phyloP scores from a whole-genome alignment of 2,329 filamentous ascomycete genomes.

The Penicillium sp. region DNA sequence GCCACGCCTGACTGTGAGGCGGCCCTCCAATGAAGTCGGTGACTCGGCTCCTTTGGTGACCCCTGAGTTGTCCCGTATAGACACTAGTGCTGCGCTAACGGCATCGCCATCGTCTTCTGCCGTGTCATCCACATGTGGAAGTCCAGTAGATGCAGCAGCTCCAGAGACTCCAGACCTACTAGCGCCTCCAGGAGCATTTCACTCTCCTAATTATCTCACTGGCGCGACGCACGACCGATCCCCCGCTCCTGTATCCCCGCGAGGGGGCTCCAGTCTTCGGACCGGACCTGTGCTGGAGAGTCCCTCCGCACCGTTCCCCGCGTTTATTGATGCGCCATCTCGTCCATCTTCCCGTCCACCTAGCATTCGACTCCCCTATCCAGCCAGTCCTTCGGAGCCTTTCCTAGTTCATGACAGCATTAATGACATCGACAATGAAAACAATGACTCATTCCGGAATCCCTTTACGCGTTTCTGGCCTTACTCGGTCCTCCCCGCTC shows the following conservation, averaged over 20 bases:
- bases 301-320: conserved; percentile 66
- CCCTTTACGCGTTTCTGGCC: conserved; percentile 74
- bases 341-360: conserved; percentile 49
- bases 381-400: conserved; percentile 35
- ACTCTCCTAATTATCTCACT: conserved; percentile 38
- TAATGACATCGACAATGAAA: conserved; percentile 41
- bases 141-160: conserved; percentile 27
- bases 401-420: conserved; percentile 32
- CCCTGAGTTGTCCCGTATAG: conserved; percentile 21
- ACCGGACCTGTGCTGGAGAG: conserved; percentile 24
- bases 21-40: conserved; percentile 32
- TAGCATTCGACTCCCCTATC: conserved; percentile 56
- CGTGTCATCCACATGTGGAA: conserved; percentile 32
- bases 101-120: conserved; percentile 37
- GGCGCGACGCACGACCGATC: conserved; percentile 22
- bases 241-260: conserved; percentile 31
- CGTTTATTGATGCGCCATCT: conserved; percentile 61
- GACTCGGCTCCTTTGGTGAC: conserved; percentile 13
- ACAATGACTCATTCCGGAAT: conserved; percentile 31
- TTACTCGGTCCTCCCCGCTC: conserved; percentile 69
- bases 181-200: conserved; percentile 42
- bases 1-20: conserved; percentile 42
- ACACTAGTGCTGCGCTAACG: conserved; percentile 26
- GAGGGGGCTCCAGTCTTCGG: conserved; percentile 15
- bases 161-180: conserved; percentile 42